These are phyloP conservation scores for Lachancea sp. DNA, from an alignment of 805 yeast species.

Conservation along the genomic window DNA sequence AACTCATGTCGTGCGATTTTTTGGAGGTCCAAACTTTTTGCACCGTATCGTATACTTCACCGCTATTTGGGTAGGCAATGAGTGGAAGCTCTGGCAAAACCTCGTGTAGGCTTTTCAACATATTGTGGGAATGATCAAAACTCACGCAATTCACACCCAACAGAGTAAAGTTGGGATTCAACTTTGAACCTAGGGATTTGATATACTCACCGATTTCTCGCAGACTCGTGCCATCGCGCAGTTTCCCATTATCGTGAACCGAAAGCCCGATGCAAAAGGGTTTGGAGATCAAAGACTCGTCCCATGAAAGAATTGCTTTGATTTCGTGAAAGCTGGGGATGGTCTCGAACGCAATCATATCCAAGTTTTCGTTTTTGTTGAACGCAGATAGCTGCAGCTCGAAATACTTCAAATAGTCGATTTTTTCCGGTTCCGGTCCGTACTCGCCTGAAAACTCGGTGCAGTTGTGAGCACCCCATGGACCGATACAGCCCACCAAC, in stretches of 20 bases:
- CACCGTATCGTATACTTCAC: slow-evolving; percentile 52
- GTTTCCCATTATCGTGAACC: slow-evolving; percentile 30
- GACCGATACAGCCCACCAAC: slow-evolving; percentile 58
- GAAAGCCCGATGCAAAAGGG: slow-evolving; percentile 44
- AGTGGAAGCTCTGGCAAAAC: slow-evolving; percentile 33
- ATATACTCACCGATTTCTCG: slow-evolving; percentile 27
- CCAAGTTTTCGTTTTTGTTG: slow-evolving; percentile 44
- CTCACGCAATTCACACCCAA: slow-evolving; percentile 69
- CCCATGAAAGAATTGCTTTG: slow-evolving; percentile 38
- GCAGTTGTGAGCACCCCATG: slow-evolving; percentile 66
- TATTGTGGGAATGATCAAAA: slow-evolving; percentile 35
- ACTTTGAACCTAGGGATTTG: slow-evolving; percentile 14
- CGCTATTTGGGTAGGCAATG: slow-evolving; percentile 69
- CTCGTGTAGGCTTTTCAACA: slow-evolving; percentile 30
- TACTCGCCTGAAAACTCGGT: slow-evolving; percentile 72
- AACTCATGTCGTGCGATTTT: slow-evolving; percentile 22
- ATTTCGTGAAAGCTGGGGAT: slow-evolving; percentile 59
- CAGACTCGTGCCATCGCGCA: slow-evolving; percentile 49
- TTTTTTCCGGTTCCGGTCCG: slow-evolving; percentile 24
- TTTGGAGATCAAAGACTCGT: slow-evolving; percentile 33
- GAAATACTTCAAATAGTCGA: slow-evolving; percentile 30
- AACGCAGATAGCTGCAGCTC: slow-evolving; percentile 39
- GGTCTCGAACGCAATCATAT: slow-evolving; percentile 63
- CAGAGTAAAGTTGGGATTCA: slow-evolving; percentile 35
- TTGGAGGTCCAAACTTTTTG: slow-evolving; percentile 38